Percentiles rank a stretch among this genome's conserved stretches.
Conservation (phyloP, 176 grass and related monocot species). For the Avena insularis region DNA sequence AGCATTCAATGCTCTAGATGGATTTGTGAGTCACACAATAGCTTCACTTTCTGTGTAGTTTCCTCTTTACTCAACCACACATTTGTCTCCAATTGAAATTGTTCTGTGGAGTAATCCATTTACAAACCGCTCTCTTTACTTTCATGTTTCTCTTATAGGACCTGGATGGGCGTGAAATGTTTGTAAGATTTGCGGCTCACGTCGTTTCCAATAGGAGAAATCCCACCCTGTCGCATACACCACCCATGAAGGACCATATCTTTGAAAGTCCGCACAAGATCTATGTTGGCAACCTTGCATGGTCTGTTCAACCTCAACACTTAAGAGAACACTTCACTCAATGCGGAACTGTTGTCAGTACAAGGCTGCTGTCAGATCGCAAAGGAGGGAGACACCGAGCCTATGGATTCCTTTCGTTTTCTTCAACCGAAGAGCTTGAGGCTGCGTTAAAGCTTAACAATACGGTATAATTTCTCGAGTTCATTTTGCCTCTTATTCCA, state of each 20-base stretch:
- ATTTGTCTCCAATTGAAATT: not conserved
- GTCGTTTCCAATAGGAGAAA: constrained; percentile 58
- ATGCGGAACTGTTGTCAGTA: constrained; percentile 68
- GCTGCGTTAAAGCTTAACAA: constrained; percentile 54
- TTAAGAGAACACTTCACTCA: constrained; percentile 66
- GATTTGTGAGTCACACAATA: constrained; percentile 55
- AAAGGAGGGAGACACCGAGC: constrained; percentile 70
- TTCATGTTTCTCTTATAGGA: constrained; percentile 50
- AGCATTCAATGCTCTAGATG: constrained; percentile 66
- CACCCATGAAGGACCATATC: constrained; percentile 66
- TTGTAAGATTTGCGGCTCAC: constrained; percentile 70
- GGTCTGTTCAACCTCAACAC: constrained; percentile 65
- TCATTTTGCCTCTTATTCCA: constrained; percentile 19
- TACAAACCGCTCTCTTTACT: not conserved
- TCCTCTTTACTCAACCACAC: not conserved
- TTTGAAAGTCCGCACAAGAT: constrained; percentile 72
- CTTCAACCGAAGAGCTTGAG: constrained; percentile 60
- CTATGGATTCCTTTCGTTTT: constrained; percentile 76
- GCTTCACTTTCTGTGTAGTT: constrained; percentile 4
- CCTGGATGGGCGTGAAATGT: constrained; percentile 70
- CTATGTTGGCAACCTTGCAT: constrained; percentile 80
- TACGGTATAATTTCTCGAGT: constrained; percentile 50
- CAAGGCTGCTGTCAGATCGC: constrained; percentile 65
- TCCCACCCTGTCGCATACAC: constrained; percentile 37
- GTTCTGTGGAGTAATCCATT: not conserved